Evolutionary conservation across 345 rosid species (phyloP).

Genomic region (Moricandia moricandioides): DNA sequence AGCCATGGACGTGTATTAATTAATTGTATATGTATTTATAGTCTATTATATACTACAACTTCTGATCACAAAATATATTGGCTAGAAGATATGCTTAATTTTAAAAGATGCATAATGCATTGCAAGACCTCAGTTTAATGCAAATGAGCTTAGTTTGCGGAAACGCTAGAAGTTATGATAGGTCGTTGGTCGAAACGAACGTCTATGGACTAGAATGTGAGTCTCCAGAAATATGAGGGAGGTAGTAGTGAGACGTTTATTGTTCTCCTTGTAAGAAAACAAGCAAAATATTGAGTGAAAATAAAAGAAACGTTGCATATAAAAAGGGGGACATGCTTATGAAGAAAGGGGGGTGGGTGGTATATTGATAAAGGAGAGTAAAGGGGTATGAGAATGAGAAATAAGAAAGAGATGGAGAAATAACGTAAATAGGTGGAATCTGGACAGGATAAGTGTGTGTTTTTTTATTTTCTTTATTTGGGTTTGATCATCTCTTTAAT

Average conservation of each 20-base stretch:
- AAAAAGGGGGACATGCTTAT: too few relatives aligned
- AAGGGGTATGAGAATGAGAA: background rate
- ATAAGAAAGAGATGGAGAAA: too few relatives aligned
- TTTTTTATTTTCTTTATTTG: too few relatives aligned
- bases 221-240: conserved; percentile 14
- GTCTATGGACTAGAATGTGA: background rate
- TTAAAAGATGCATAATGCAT: background rate
- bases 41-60: background rate
- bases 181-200: background rate
- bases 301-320: too few relatives aligned
- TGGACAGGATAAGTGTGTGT: background rate
- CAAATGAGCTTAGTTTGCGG: background rate
- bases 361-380: too few relatives aligned
- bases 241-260: conserved; percentile 7
- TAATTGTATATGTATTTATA: background rate
- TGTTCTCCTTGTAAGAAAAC: too few relatives aligned
- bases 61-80: background rate
- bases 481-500: background rate
- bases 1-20: conserved; percentile 16
- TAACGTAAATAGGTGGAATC: background rate
- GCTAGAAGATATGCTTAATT: background rate
- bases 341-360: background rate
- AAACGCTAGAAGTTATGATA: background rate
- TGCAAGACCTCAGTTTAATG: background rate
- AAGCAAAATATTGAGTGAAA: too few relatives aligned